These are phyloP conservation scores for Globisporangium echinulatum DNA, from an alignment of 352 stramenopile genomes.

Conservation along the genomic window DNA sequence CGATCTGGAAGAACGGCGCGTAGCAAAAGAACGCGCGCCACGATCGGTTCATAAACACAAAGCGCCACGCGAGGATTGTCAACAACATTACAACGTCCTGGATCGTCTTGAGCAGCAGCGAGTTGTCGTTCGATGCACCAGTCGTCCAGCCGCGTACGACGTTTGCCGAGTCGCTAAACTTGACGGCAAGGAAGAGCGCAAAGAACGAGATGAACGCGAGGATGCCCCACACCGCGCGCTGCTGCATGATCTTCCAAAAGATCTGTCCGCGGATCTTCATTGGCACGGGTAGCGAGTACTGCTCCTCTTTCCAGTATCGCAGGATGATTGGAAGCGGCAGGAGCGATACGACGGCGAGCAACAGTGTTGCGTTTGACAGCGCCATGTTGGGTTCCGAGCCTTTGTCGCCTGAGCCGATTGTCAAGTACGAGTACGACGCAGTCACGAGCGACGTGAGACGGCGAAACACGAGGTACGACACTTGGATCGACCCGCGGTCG, in stretches of 20 bases:
- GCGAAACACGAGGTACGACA: slow-evolving; percentile 32
- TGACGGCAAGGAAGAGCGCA: slow-evolving; percentile 31
- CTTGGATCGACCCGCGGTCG: slow-evolving; percentile 26
- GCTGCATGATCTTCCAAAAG: slow-evolving; percentile 44
- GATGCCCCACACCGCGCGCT: slow-evolving; percentile 42
- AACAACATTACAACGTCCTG: slow-evolving; percentile 16
- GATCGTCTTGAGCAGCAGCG: slow-evolving; percentile 17
- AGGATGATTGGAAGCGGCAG: slow-evolving; percentile 26
- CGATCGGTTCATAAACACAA: slow-evolving; percentile 34
- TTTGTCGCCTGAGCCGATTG: slow-evolving; percentile 9
- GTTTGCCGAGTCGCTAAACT: slow-evolving; percentile 17
- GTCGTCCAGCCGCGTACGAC: slow-evolving; percentile 21
- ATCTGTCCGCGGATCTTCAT: slow-evolving; percentile 30
- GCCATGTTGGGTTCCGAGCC: slow-evolving; percentile 1
- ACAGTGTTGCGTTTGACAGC: slow-evolving; percentile 14
- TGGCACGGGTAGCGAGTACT: slow-evolving; percentile 30
- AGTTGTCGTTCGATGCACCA: slow-evolving; percentile 13
- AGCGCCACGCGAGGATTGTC: slow-evolving; percentile 28
- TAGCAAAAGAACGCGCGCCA: slow-evolving; percentile 31
- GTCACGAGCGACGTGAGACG: slow-evolving; percentile 12
- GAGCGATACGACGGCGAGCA: slow-evolving; percentile 24
- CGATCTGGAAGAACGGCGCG: slow-evolving; percentile 23
- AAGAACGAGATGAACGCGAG: slow-evolving; percentile 37
- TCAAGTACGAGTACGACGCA: not conserved
- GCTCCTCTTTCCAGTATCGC: slow-evolving; percentile 36